Evolutionary conservation across 805 yeast genomes (phyloP), one percentile per base, ranked within the genome.

Genomic region (Spencermartinsiella europaea): DNA sequence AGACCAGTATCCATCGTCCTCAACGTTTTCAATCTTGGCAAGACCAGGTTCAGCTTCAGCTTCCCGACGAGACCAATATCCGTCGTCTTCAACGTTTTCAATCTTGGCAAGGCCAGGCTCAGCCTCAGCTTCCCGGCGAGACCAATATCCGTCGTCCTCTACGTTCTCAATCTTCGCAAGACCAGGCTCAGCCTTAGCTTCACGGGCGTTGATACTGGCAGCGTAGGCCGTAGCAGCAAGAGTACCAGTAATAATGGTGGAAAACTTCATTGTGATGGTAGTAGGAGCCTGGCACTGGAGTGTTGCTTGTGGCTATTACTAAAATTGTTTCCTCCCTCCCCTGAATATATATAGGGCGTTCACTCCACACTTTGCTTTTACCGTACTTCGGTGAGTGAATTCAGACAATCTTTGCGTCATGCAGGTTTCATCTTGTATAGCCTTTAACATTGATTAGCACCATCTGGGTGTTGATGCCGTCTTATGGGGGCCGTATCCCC

Each of bases 1-100:
- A 20, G 40, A 17, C 40, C 40, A 37, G 40, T 37, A 37, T 16
- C 40, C 40, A 37, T 37, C 40, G 22, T 37, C 40, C 10, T 37
- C 40, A 10, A n/a, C n/a, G n/a, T n/a, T n/a, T n/a, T n/a, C n/a
- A n/a, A n/a, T n/a, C n/a, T n/a, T n/a, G n/a, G n/a, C n/a, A n/a
- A n/a, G n/a, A n/a, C 40, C 20, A 14, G 25, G 16, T 10, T 37
- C 40, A 19, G 16, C 40, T 15, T 38, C 42, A 17, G 21, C 40
- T 8, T 16, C 40, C 7, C 42, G 31, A 31, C 22, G 20, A 16
- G 42, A 19, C 42, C 42, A 38, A 19, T 38, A 38, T 21, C 42
- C 42, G 21, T 38, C 42, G 22, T 38, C 33, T 7, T 38, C 42
- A 5, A 21, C n/a, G 34, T 7, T 7, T 10, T 38, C 42, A 27